phyloP scores from a whole-genome alignment of 371 early-diverging fungal species.

The Mortierella sp. region DNA sequence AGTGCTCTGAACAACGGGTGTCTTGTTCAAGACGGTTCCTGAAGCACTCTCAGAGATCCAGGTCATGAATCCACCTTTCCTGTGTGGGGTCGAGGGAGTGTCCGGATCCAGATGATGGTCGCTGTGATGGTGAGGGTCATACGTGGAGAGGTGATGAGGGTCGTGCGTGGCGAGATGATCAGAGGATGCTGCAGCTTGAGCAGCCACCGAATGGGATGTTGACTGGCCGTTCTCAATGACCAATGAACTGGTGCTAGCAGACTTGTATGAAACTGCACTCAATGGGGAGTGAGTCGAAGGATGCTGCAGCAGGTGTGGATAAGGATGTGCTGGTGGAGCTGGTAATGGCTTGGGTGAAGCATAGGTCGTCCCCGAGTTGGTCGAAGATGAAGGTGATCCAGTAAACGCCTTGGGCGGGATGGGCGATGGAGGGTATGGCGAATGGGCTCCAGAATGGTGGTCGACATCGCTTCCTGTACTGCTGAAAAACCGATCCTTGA shows the following conservation, averaged over 20 bases:
- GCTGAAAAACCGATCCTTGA: constrained; percentile 53
- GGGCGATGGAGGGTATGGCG: constrained; percentile 47
- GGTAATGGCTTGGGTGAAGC: constrained; percentile 50
- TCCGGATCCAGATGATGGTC: constrained; percentile 2
- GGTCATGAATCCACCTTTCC: constrained; percentile 39
- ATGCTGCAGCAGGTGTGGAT: constrained; percentile 34
- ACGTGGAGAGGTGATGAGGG: constrained; percentile 2
- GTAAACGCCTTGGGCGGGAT: constrained; percentile 29
- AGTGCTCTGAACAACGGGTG: constrained; percentile 36
- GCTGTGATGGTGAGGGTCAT: neutral
- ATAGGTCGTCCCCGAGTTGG: constrained; percentile 41
- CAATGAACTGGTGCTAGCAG: constrained; percentile 50
- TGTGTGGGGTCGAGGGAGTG: constrained; percentile 9
- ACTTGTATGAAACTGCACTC: constrained; percentile 36
- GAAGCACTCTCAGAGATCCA: constrained; percentile 55
- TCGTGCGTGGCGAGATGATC: constrained; percentile 23
- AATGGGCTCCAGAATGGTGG: constrained; percentile 14
- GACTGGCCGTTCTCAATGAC: constrained; percentile 46
- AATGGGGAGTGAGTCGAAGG: constrained; percentile 27
- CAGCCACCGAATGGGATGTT: neutral
- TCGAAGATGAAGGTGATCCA: constrained; percentile 45
- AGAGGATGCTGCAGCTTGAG: constrained; percentile 14
- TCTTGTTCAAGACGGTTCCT: constrained; percentile 50
- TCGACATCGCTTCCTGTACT: constrained; percentile 32
- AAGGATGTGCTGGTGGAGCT: constrained; percentile 54